Evolutionary conservation across 164 flowering plant genomes (phyloP).

Genomic region (Vitis rupestris): DNA sequence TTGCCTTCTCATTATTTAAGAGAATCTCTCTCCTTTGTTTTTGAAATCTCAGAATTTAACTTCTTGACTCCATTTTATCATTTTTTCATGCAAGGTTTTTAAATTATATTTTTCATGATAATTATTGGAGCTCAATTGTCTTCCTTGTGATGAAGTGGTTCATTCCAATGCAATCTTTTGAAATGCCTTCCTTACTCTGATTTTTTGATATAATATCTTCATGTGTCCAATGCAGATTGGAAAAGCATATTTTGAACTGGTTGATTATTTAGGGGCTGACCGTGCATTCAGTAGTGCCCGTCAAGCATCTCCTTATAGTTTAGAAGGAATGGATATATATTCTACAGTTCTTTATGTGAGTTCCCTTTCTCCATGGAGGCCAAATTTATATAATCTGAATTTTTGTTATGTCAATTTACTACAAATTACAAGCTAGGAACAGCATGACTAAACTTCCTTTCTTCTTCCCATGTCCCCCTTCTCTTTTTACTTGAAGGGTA

Average conservation of each 20-base stretch:
- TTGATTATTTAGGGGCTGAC: slow-evolving; percentile 71
- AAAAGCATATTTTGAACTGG: slow-evolving; percentile 39
- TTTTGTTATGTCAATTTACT: background rate
- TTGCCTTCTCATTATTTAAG: background rate
- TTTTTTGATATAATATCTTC: background rate
- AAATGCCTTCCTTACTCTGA: too few relatives aligned
- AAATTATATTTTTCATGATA: slow-evolving; percentile 32
- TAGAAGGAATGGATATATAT: slow-evolving; percentile 96
- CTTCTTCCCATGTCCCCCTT: too few relatives aligned
- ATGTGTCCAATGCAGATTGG: slow-evolving; percentile 39
- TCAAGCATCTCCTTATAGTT: slow-evolving; percentile 68
- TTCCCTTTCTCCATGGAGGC: slow-evolving; percentile 7
- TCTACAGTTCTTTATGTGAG: slow-evolving; percentile 96
- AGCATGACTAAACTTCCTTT: too few relatives aligned
- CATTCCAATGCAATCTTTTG: too few relatives aligned
- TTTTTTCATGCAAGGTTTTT: background rate
- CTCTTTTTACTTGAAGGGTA: too few relatives aligned
- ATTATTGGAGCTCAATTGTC: too few relatives aligned
- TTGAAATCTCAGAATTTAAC: background rate
- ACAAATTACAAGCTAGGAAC: background rate
- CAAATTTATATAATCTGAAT: background rate
- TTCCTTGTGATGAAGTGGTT: too few relatives aligned
- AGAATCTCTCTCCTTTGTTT: background rate
- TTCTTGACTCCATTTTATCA: background rate
- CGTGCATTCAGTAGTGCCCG: slow-evolving; percentile 88